A percentile compares a stretch with the other conserved stretches of the same genome.
These are phyloP conservation scores for Bocquillonia castaneifolia DNA, from an alignment of 441 rosid genomes.

Conservation along the genomic window DNA sequence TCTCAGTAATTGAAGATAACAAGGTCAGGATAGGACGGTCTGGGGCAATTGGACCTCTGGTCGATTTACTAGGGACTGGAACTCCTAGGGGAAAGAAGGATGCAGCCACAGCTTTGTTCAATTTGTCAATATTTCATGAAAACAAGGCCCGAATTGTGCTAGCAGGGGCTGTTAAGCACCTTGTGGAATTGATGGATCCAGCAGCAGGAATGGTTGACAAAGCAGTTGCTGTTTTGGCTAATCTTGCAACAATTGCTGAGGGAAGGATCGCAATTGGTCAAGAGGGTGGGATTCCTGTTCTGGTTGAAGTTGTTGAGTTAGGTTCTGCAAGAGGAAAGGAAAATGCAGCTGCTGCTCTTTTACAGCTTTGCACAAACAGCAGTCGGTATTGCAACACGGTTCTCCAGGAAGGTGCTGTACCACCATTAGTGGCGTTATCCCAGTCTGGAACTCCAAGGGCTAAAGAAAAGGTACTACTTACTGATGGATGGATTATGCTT, in stretches of 20 bases:
- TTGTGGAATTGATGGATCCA: conserved; percentile 86
- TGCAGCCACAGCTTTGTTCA: conserved; percentile 83
- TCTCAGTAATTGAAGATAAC: conserved; percentile 75
- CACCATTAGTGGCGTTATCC: conserved; percentile 79
- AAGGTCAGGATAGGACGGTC: conserved; percentile 76
- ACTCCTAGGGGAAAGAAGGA: conserved; percentile 84
- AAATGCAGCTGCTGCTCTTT: conserved; percentile 90
- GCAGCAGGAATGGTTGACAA: conserved; percentile 90
- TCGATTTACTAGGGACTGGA: conserved; percentile 72
- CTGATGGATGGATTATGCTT: not conserved
- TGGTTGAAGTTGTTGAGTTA: conserved; percentile 90
- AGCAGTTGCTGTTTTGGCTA: conserved; percentile 88
- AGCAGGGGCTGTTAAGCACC: conserved; percentile 80
- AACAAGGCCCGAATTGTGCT: conserved; percentile 66
- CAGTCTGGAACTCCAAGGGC: conserved; percentile 82
- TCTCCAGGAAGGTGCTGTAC: conserved; percentile 91
- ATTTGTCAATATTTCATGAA: conserved; percentile 71
- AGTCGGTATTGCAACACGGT: conserved; percentile 51
- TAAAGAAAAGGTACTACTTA: conserved; percentile 61
- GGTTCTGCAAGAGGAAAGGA: conserved; percentile 92
- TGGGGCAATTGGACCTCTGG: conserved; percentile 80
- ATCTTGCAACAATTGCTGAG: conserved; percentile 74
- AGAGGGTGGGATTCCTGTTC: conserved; percentile 69
- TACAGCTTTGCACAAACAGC: conserved; percentile 64
- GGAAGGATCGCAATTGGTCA: conserved; percentile 74